Conservation (phyloP, 2,329 filamentous ascomycete genomes). For the Aspergillus sp. region DNA sequence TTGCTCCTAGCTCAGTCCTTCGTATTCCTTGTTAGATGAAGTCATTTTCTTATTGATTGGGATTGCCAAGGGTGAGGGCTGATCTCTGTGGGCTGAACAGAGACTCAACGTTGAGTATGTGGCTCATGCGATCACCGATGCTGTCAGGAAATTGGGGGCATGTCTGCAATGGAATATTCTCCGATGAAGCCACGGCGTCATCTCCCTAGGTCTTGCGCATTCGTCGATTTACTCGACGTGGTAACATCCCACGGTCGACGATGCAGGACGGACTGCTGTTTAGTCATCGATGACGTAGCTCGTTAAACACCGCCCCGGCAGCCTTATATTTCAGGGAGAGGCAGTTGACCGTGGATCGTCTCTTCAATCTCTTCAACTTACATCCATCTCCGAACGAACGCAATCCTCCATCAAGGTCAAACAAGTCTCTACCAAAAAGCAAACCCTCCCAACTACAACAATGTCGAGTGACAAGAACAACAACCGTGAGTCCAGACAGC, state of each 20-base stretch:
- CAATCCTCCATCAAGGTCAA: not conserved
- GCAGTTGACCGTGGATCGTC: not conserved
- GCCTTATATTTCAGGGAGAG: not conserved
- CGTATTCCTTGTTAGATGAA: no score
- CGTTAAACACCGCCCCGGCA: not conserved
- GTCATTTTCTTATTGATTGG: not conserved
- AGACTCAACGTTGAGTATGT: constrained; percentile 21
- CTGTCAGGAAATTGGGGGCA: not conserved
- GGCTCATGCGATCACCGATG: constrained; percentile 16
- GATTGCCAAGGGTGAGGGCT: constrained; percentile 16
- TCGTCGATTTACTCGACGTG: no score
- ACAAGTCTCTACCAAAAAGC: not conserved
- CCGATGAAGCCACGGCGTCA: not conserved
- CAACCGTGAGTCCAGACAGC: not conserved
- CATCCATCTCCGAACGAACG: not conserved
- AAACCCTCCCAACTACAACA: not conserved
- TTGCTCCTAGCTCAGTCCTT: no score
- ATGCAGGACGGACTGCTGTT: not conserved
- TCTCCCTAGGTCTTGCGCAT: not conserved
- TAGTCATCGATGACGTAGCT: not conserved
- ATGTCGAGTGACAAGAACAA: not conserved
- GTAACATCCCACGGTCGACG: no score
- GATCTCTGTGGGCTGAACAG: constrained; percentile 33
- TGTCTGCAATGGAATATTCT: not conserved
- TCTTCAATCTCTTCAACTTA: not conserved